Conservation (phyloP, 495 filamentous ascomycete genomes). For the Penicillium psychrofluorescens region DNA sequence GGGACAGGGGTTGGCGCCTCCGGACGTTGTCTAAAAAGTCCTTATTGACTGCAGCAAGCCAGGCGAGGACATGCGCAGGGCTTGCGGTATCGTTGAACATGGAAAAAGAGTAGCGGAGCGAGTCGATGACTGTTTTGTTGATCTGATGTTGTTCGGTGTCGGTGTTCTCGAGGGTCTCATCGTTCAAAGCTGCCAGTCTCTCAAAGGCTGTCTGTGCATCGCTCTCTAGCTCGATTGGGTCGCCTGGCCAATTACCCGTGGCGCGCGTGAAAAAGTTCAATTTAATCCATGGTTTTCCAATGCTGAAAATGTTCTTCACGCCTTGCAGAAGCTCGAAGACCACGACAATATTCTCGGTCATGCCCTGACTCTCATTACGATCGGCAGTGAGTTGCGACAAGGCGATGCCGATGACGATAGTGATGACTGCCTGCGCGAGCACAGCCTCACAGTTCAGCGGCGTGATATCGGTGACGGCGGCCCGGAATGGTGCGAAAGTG, state of each 20-base stretch:
- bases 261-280: slow-evolving; percentile 17
- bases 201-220: slow-evolving; percentile 20
- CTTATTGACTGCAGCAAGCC: slow-evolving; percentile 29
- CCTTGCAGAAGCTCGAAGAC: slow-evolving; percentile 32
- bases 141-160: slow-evolving; percentile 21
- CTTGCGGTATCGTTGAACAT: slow-evolving; percentile 14
- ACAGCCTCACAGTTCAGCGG: slow-evolving; percentile 44
- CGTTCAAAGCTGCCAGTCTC: slow-evolving; percentile 17
- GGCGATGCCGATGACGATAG: slow-evolving; percentile 40
- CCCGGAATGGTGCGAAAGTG: slow-evolving; percentile 38
- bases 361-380: slow-evolving; percentile 19
- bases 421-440: slow-evolving; percentile 45
- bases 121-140: slow-evolving; percentile 21
- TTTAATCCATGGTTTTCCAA: slow-evolving; percentile 26
- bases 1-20: slow-evolving; percentile 21
- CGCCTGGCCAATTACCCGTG: slow-evolving; percentile 10
- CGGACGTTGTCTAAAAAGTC: slow-evolving; percentile 26
- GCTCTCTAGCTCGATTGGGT: slow-evolving; percentile 7
- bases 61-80: slow-evolving; percentile 25
- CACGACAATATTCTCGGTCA: slow-evolving; percentile 30
- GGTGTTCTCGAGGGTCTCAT: slow-evolving; percentile 12
- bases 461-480: slow-evolving; percentile 37
- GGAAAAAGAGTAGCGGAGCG: slow-evolving; percentile 22
- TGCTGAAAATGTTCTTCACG: slow-evolving; percentile 25
- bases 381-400: slow-evolving; percentile 34